Base-by-base conservation (phyloP, 805 yeast species). In the Wickerhamiella kurtzmanii region DNA sequence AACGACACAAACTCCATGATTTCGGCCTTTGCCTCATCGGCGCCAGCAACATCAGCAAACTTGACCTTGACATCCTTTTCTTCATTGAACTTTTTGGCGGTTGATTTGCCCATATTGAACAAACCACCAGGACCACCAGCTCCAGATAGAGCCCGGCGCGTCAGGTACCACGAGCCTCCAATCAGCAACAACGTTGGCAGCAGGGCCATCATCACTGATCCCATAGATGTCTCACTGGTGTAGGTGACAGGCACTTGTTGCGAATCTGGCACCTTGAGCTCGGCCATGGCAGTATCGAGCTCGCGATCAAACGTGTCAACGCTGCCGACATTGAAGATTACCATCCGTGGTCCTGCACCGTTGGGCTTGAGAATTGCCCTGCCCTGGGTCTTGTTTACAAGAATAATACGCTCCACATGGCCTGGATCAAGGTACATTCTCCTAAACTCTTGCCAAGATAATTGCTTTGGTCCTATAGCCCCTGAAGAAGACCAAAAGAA, bases 1-100 rank as follows among this genome's bases (percentile, higher is more conserved):
- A 87, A 87, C 61, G 80, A 78, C 46, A 87, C 96, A 69, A 87
- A 87, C 65, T 87, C 96, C 94, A 86, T 83, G 54, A 87, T 86
- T 67, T 87, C 96, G 60, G 81, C 89, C 60, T 87, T 87, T 17
- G 95, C 92, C 64, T 87, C 96, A 56, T 84, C 85, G 70, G 89
- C 82, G 21, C 96, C 96, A 1, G 96, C 96, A 46, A 87, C 96
- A 60, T 88, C 95, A 52, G 77, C 79, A 61, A 88, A 87, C 53
- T 76, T 79, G 44, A 84, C 78, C 58, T 82, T 82, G 50, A 87
- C 82, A 52, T 83, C 87, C 3, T 82, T 79, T 56, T 82, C 89
- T 56, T 82, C 84, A 64, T 86, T 83, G 68, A 82, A 86, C 50
- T 77, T 68, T 63, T 82, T 83, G 36, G 92, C 92, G 54, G 76